Percentiles rank a stretch among this genome's conserved stretches.
Evolutionary conservation across 257 asterid species (phyloP).

Genomic region (Buddleja alternifolia): DNA sequence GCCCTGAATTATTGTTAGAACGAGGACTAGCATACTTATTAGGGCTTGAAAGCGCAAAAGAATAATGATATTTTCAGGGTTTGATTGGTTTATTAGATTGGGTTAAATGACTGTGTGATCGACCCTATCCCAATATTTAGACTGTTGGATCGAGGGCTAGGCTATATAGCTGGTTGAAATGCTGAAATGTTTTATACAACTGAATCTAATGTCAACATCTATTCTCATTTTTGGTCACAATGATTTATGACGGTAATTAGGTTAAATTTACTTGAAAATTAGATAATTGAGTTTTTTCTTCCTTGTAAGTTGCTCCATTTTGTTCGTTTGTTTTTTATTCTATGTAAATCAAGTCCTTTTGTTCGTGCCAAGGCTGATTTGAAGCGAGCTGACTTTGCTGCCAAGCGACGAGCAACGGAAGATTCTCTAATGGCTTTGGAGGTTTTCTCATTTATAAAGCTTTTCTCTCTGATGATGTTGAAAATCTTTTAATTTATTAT

Average conservation of each 20-base stretch:
- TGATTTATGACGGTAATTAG: not conserved
- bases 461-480: conserved; percentile 13
- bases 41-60: too few species aligned
- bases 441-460: conserved; percentile 46
- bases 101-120: too few species aligned
- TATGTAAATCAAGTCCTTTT: conserved; percentile 14
- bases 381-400: conserved; percentile 79
- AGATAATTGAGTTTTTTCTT: not conserved
- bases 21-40: too few species aligned
- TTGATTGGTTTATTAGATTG: too few species aligned
- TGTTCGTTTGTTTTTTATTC: not conserved
- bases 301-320: not conserved
- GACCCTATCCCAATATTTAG: too few species aligned
- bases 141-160: too few species aligned
- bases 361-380: conserved; percentile 76
- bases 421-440: conserved; percentile 88
- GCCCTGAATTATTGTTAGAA: not conserved
- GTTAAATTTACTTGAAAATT: not conserved
- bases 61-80: too few species aligned
- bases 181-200: not conserved
- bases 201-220: not conserved
- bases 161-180: too few species aligned
- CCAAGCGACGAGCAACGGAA: conserved; percentile 91
- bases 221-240: not conserved
- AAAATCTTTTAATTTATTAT: conserved; percentile 6